phyloP scores from a whole-genome alignment of 805 yeast genomes.

The Maudiozyma serrabonitensis region DNA sequence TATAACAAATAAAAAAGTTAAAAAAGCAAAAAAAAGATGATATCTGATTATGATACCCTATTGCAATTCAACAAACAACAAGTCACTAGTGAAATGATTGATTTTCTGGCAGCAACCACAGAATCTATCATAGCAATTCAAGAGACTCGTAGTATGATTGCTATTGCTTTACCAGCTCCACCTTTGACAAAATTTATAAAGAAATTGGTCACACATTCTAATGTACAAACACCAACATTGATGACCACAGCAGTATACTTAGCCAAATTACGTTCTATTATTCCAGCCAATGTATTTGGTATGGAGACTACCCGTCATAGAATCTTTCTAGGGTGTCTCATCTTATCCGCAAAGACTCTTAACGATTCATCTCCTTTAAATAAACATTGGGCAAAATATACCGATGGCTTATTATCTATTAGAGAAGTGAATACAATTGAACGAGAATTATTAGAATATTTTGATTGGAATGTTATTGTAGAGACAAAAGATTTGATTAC shows the following conservation, averaged over 20 bases:
- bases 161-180: slow-evolving; percentile 28
- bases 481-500: slow-evolving; percentile 57
- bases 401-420: slow-evolving; percentile 70
- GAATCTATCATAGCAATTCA: slow-evolving; percentile 14
- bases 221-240: slow-evolving; percentile 89
- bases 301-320: slow-evolving; percentile 90
- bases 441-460: slow-evolving; percentile 69
- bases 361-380: slow-evolving; percentile 93
- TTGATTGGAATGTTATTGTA: slow-evolving; percentile 79
- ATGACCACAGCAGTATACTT: slow-evolving; percentile 87
- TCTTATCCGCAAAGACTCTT: slow-evolving; percentile 82
- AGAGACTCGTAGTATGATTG: slow-evolving; percentile 6
- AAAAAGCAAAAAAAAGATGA: neutral
- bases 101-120: slow-evolving; percentile 21
- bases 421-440: slow-evolving; percentile 86
- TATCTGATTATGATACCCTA: slow-evolving; percentile 22
- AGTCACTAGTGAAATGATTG: slow-evolving; percentile 25
- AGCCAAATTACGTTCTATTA: slow-evolving; percentile 44
- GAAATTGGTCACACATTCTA: slow-evolving; percentile 64
- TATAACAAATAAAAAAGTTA: too few relatives aligned
- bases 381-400: slow-evolving; percentile 92
- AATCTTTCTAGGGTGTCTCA: slow-evolving; percentile 79
- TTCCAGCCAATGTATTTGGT: slow-evolving; percentile 85
- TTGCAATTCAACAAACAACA: slow-evolving; percentile 19
- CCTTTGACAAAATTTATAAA: slow-evolving; percentile 57